Base-by-base conservation (phyloP, 306 rosid species). In the Canavalia gladiata region DNA sequence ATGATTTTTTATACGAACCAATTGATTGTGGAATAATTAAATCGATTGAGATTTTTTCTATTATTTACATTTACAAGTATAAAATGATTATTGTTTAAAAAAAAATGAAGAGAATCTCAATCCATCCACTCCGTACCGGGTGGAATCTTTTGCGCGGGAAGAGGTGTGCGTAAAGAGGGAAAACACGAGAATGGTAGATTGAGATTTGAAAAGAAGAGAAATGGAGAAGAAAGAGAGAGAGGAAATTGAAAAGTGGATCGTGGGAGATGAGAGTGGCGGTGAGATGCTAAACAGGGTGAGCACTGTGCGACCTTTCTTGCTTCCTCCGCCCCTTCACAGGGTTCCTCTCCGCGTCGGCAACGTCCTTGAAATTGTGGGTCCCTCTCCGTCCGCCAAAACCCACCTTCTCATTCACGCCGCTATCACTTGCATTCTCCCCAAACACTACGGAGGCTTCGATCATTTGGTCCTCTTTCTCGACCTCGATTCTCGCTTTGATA, bases 371-470 rank as follows among this genome's bases (percentile, higher is more conserved):
- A 75, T 94, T 54, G 85, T 87, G 69, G 98, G 98, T 1, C 94
- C 98, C 56, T 88, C 97, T 11, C 84, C 94, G 67, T 94, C 97
- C n/a, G 91, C 93, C 76, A 94, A 91, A 81, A 92, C 98, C 29
- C 97, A 86, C 8, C 86, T 92, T 60, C 83, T 94, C 59, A 92
- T 90, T 56, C 91, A 92, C 88, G 91, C 90, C 18, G 94, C 97
- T 2, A 84, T 92, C 63, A 87, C 46, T 79, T 91, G 90, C 90
- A 83, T 94, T 85, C 92, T 94, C 50, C 98, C 97, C 1, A 81
- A 84, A 84, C 84, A 81, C 78, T 89, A 88, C 46, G 98, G 97
- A 33, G 97, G 98, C 6, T 82, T 91, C 68, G 90, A 83, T 28
- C 92, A 88, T 42, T 70, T 80, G 29, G 94, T 77, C 7, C 84